phyloP scores from a whole-genome alignment of 192 early-diverging fungal genomes.

The Coemansia sp. region DNA sequence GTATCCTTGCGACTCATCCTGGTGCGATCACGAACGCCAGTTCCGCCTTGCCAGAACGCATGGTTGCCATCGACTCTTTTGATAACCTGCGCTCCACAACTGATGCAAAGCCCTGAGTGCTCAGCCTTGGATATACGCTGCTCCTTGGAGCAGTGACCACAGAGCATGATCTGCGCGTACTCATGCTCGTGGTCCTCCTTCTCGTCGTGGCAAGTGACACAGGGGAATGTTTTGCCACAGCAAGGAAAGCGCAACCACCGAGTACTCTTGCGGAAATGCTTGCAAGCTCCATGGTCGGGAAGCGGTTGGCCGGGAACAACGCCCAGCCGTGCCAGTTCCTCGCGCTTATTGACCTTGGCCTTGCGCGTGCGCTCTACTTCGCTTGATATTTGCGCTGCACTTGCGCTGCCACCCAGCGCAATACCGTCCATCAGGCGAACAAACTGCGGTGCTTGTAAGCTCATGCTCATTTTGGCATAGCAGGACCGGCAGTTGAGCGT shows the following conservation, averaged over 20 bases:
- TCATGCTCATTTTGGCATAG: constrained; percentile 41
- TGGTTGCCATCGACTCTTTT: constrained; percentile 57
- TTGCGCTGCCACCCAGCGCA: constrained; percentile 33
- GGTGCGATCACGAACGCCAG: constrained; percentile 73
- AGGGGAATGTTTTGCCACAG: constrained; percentile 81
- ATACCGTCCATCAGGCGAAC: constrained; percentile 49
- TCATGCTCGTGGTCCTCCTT: constrained; percentile 69
- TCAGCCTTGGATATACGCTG: constrained; percentile 60
- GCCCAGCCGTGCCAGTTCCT: constrained; percentile 61
- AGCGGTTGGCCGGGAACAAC: constrained; percentile 76
- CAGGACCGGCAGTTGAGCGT: constrained; percentile 40
- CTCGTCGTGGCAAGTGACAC: constrained; percentile 84
- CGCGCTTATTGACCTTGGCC: constrained; percentile 45
- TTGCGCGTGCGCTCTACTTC: constrained; percentile 55
- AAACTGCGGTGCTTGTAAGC: constrained; percentile 59
- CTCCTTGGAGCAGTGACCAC: constrained; percentile 83
- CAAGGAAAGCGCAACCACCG: constrained; percentile 95
- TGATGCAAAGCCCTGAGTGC: constrained; percentile 51
- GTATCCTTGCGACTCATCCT: constrained; percentile 79
- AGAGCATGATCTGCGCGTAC: constrained; percentile 80
- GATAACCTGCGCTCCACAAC: constrained; percentile 70
- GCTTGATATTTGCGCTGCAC: constrained; percentile 50
- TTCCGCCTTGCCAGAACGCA: constrained; percentile 90
- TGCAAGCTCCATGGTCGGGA: constrained; percentile 64
- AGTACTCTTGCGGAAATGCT: constrained; percentile 83